Percentiles rank a stretch among this genome's conserved stretches.
Evolutionary conservation across 2,329 filamentous ascomycete genomes (phyloP).

Genomic region (Venturia effusa): DNA sequence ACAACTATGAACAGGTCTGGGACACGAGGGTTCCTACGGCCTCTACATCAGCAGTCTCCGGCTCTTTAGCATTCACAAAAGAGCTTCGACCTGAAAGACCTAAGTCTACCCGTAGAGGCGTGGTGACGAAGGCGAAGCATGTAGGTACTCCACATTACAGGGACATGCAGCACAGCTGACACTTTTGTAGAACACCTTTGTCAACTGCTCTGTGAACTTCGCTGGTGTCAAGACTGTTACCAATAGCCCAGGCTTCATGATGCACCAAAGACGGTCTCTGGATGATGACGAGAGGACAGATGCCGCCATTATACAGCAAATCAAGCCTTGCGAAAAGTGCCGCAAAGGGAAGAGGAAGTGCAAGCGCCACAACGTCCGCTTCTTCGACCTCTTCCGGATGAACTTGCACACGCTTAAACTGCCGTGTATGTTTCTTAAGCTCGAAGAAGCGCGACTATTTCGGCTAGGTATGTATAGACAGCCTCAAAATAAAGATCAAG

Average conservation of each 20-base stretch:
- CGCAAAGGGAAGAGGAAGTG: background rate
- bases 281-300: background rate
- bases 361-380: slow-evolving; percentile 4
- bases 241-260: background rate
- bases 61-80: background rate
- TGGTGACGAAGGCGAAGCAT: background rate
- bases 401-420: background rate
- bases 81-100: background rate
- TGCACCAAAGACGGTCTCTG: background rate
- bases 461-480: slow-evolving; percentile 3
- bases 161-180: background rate
- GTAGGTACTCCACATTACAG: background rate
- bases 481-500: background rate
- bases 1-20: background rate
- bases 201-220: background rate
- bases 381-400: background rate
- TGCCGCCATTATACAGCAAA: background rate
- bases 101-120: background rate
- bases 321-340: background rate
- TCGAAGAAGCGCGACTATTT: slow-evolving; percentile 13
- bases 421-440: slow-evolving; percentile 12
- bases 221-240: background rate
- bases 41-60: background rate
- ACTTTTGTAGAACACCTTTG: background rate
- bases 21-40: background rate